A percentile compares a stretch with the other conserved stretches of the same genome.
phyloP scores from a whole-genome alignment of 2,329 filamentous ascomycete genomes.

The Hortaea sp. region DNA sequence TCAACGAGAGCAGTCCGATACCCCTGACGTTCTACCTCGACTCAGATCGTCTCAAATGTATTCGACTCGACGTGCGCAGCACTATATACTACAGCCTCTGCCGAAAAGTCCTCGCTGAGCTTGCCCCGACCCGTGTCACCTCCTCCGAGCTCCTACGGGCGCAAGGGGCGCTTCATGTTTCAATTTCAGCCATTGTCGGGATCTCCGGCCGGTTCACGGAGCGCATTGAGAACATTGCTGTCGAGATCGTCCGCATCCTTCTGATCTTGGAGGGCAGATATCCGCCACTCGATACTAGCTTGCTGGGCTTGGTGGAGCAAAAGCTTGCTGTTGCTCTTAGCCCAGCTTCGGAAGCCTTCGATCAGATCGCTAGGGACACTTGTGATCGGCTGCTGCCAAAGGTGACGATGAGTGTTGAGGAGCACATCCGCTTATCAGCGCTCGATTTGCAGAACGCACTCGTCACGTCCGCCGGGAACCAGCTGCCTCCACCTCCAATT shows the following conservation, averaged over 20 bases:
- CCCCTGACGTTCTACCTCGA: slow-evolving; percentile 51
- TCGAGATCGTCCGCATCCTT: slow-evolving; percentile 36
- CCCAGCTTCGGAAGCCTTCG: slow-evolving; percentile 18
- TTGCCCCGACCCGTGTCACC: slow-evolving; percentile 9
- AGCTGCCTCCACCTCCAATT: slow-evolving; percentile 10
- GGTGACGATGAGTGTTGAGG: slow-evolving; percentile 23
- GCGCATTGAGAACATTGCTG: slow-evolving; percentile 33
- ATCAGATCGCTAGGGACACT: slow-evolving; percentile 17
- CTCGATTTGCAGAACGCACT: slow-evolving; percentile 36
- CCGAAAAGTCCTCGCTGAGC: slow-evolving; percentile 39
- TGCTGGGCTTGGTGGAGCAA: slow-evolving; percentile 26
- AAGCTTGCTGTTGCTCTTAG: slow-evolving; percentile 25
- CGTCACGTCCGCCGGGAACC: slow-evolving; percentile 13
- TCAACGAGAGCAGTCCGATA: slow-evolving; percentile 39
- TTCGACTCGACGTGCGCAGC: slow-evolving; percentile 45
- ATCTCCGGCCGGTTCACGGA: slow-evolving; percentile 27
- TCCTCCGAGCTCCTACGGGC: slow-evolving; percentile 22
- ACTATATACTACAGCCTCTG: slow-evolving; percentile 46
- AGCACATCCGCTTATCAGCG: slow-evolving; percentile 29
- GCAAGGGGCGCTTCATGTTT: slow-evolving; percentile 16
- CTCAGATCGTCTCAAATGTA: slow-evolving; percentile 40
- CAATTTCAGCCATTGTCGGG: slow-evolving; percentile 32
- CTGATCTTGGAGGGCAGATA: slow-evolving; percentile 24
- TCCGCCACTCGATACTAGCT: slow-evolving; percentile 23
- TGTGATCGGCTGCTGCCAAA: slow-evolving; percentile 26